Conservation (phyloP, 208 protist species). For the Acanthamoeba culbertsoni region DNA sequence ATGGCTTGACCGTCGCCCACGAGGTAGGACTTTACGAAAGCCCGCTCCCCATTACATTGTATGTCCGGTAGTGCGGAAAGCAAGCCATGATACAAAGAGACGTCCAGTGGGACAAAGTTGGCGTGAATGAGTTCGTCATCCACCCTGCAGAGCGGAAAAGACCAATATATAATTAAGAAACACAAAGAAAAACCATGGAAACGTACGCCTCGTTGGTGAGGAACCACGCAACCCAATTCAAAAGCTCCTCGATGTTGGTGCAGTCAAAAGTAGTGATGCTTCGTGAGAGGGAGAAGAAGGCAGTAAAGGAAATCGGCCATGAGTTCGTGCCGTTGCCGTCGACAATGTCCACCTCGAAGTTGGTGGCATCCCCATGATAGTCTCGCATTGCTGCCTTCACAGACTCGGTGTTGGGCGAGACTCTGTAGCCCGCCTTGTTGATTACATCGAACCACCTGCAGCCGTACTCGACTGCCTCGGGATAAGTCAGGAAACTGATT, state of each 20-base stretch:
- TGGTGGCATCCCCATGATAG: background rate
- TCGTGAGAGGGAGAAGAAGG: background rate
- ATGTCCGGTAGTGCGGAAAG: background rate
- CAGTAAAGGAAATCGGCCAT: background rate
- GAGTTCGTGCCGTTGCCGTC: background rate
- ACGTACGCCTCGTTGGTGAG: conserved; percentile 9
- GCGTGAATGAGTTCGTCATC: background rate
- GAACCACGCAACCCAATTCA: background rate
- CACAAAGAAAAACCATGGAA: no score
- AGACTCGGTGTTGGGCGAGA: background rate
- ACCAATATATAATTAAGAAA: no score
- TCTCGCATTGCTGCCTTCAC: background rate
- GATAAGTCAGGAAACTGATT: background rate
- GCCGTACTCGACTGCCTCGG: background rate
- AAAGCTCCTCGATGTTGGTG: background rate
- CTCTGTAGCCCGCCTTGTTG: background rate
- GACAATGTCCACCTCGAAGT: background rate
- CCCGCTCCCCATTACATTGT: background rate
- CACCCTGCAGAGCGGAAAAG: background rate
- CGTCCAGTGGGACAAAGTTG: background rate
- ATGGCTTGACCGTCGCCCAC: background rate
- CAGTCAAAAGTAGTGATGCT: background rate
- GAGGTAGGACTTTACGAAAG: background rate
- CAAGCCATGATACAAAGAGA: background rate
- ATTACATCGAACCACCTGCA: background rate